Base-by-base conservation (phyloP, 441 rosid genomes). In the Viola pubescens region DNA sequence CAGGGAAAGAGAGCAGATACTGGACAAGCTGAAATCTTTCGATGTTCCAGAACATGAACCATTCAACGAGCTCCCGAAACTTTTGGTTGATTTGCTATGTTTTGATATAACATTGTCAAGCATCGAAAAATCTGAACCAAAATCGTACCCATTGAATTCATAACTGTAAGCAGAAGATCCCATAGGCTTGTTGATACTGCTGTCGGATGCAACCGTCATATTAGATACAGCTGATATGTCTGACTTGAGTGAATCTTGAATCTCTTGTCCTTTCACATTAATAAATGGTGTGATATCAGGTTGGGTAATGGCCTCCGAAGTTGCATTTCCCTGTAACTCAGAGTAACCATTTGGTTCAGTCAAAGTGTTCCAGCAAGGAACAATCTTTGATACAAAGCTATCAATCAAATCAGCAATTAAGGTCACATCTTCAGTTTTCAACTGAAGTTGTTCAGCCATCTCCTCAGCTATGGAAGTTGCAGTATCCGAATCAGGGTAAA, bases 391-490 rank as follows among this genome's bases (percentile, higher is more conserved):
- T 51, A 89, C 79, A 76, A 81, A 62, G 54, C 59, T 68, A 65
- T 81, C 85, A 63, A 83, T 84, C 82, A 89, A 54, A 71, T 81
- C 91, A 12, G 83, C 76, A 56, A 89, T 79, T 42, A 69, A 71
- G 66, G 76, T 50, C 51, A 75, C 81, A 54, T 84, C 81, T 72
- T 84, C 74, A n/a, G 70, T 55, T 43, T 81, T 70, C 64, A 89
- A 70, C 72, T 73, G 84, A 56, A 89, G 83, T 70, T 79, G 82
- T 71, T 84, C 86, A 58, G 76, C 86, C 96, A 89, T 89, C 79
- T 89, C 94, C 70, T 66, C 73, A 9, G 86, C 79, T 8, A 89
- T 75, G 6, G 85, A 79, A 38, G 67, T 34, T 37, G 82, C 75
- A 11, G 96, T 89, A 61, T 89, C 96, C 0, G 84, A 72, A 62